Base-by-base conservation (phyloP, 495 filamentous ascomycete genomes). In the Hyaloscypha bicolor region DNA sequence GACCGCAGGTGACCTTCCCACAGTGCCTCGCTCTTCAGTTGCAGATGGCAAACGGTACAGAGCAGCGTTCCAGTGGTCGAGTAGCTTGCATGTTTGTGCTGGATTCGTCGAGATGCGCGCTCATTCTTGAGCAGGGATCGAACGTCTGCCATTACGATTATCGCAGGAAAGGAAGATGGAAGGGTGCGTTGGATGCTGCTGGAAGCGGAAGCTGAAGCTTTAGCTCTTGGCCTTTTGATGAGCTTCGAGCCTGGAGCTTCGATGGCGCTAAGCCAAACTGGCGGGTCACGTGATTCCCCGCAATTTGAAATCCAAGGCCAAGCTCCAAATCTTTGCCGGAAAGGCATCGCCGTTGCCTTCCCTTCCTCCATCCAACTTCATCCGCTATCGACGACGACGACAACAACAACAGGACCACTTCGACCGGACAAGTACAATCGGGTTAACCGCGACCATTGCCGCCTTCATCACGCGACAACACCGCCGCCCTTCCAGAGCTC, bases 81-180 rank as follows among this genome's bases (percentile, higher is more conserved):
- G 72, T 90, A 90, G 62, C 79, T 78, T 39, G 88, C 84, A 72
- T 89, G 77, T 0, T 86, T 87, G 65, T 91, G 88, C 9, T 86
- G 83, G 67, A 92, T 88, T 72, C 90, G 87, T 68, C 93, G 89
- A 57, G 88, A 85, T 60, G 87, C 88, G 72, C 93, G 90, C 78
- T 96, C 91, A 75, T 87, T 90, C 70, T 92, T 89, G 55, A 96
- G 86, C 21, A 96, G 83, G 22, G 92, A 86, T 55, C 93, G 90
- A 19, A 93, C 90, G 74, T 96, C 92, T 68, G 93, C 86, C 93
- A 97, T 97, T 56, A 35, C 25, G 9, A 22, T 21, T 29, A 31
- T 45, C 33, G 35, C 4, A 19, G 19, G 25, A 64, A n/a, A 4
- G 21, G 19, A 32, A 16, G 25, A 0, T 62, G 8, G 30, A 42